phyloP scores from a whole-genome alignment of 2,329 filamentous ascomycete genomes.

The Mycosphaerella sp. region DNA sequence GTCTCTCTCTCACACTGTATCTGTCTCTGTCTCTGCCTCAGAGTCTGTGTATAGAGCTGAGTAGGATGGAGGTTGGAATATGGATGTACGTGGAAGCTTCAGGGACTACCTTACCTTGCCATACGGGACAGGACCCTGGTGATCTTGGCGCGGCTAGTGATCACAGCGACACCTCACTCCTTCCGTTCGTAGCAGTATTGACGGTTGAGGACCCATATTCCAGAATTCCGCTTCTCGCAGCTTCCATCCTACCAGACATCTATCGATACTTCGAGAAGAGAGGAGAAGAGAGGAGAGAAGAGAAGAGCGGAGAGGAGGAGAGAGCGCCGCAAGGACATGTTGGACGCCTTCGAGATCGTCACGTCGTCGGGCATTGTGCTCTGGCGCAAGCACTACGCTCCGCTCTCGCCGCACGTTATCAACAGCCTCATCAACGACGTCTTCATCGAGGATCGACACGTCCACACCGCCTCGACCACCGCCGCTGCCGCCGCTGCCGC shows the following conservation, averaged over 20 bases:
- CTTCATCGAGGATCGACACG: conserved; percentile 89
- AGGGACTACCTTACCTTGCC: too few species aligned
- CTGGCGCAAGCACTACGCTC: conserved; percentile 83
- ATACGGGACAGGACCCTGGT: too few species aligned
- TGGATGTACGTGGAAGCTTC: neutral
- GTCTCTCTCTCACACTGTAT: too few species aligned
- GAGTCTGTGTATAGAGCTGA: too few species aligned
- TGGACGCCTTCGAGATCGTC: conserved; percentile 94
- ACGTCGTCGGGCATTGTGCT: conserved; percentile 94
- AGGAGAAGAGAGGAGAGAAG: neutral
- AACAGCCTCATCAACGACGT: conserved; percentile 94
- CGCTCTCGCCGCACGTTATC: conserved; percentile 74
- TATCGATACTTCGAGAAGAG: neutral
- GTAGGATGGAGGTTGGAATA: neutral
- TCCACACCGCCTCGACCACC: conserved; percentile 37
- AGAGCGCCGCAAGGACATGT: conserved; percentile 52
- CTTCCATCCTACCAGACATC: neutral
- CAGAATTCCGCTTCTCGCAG: neutral
- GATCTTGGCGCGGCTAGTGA: too few species aligned
- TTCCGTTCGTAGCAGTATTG: too few species aligned
- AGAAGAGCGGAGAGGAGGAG: neutral
- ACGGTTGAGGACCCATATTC: neutral
- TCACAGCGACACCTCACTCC: too few species aligned
- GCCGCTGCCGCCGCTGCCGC: too few species aligned
- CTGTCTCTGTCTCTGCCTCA: too few species aligned